Conservation (phyloP, 1,139 yeast species). For the Geotrichum macrosporum region DNA sequence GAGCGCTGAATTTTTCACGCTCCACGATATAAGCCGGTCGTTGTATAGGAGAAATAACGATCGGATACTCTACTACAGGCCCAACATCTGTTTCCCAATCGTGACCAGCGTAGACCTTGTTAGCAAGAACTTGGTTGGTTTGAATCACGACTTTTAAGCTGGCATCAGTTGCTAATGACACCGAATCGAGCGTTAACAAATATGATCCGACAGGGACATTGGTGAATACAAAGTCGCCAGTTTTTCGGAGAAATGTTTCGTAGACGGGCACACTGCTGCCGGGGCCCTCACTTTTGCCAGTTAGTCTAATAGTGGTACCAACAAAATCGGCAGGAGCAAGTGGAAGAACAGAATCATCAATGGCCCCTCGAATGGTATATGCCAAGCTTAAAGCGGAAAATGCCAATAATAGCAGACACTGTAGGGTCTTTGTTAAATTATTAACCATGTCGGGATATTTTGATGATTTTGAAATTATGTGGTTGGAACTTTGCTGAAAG, state of each 20-base stretch:
- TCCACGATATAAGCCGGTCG: slow-evolving; percentile 27
- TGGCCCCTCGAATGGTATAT: slow-evolving; percentile 20
- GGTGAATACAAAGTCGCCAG: slow-evolving; percentile 31
- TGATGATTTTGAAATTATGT: no score
- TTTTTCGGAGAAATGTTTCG: slow-evolving; percentile 21
- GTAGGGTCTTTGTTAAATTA: background rate
- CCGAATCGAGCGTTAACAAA: slow-evolving; percentile 26
- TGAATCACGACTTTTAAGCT: slow-evolving; percentile 31
- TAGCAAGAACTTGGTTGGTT: slow-evolving; percentile 28
- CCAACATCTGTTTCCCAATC: slow-evolving; percentile 31
- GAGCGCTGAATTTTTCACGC: slow-evolving; percentile 36
- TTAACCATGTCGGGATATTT: slow-evolving; percentile 3
- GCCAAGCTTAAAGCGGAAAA: slow-evolving; percentile 2
- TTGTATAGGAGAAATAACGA: slow-evolving; percentile 26
- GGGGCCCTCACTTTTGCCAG: slow-evolving; percentile 5
- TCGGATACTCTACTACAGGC: slow-evolving; percentile 33
- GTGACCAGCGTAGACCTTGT: slow-evolving; percentile 33
- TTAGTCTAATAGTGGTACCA: slow-evolving; percentile 16
- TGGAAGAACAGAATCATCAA: slow-evolving; percentile 20
- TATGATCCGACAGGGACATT: slow-evolving; percentile 33
- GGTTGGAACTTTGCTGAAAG: no score
- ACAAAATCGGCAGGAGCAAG: slow-evolving; percentile 14
- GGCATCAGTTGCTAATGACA: slow-evolving; percentile 20
- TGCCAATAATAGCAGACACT: slow-evolving; percentile 2
- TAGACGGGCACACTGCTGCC: no score